These are phyloP conservation scores for Paraconiothyrium sp. DNA, from an alignment of 2,329 filamentous ascomycete genomes.

Conservation along the genomic window DNA sequence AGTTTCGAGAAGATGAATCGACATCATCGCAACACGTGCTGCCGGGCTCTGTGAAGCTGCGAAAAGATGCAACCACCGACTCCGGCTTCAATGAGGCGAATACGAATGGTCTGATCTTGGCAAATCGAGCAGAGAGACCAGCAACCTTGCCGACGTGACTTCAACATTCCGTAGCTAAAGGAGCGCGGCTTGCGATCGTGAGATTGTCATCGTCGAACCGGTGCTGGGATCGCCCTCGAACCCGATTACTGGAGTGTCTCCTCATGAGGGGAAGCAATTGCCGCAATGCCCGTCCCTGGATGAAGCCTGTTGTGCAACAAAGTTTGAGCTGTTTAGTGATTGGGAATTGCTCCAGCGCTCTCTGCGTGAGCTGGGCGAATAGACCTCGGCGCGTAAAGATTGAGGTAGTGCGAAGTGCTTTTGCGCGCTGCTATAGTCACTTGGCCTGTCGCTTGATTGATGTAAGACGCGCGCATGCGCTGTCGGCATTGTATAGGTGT, in stretches of 20 bases:
- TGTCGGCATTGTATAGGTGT: not conserved
- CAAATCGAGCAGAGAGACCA: not conserved
- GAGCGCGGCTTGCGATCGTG: not conserved
- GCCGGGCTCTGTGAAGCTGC: not conserved
- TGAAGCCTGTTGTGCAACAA: no score
- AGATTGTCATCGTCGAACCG: not conserved
- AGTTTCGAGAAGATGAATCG: not conserved
- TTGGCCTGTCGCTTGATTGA: no score
- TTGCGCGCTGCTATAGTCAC: not conserved
- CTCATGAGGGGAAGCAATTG: not conserved
- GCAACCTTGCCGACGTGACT: not conserved
- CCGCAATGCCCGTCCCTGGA: not conserved
- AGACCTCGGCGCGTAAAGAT: not conserved
- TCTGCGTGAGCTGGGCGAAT: not conserved
- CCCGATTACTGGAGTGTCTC: not conserved
- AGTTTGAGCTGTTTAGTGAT: not conserved
- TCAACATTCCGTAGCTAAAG: not conserved
- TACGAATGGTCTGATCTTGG: not conserved
- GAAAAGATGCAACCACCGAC: not conserved
- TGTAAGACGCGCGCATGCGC: not conserved
- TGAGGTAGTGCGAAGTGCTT: not conserved
- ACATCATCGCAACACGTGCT: not conserved
- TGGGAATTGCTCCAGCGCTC: not conserved
- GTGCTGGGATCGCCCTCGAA: not conserved
- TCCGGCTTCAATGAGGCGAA: not conserved